Conservation (phyloP, 306 rosid species). For the Hippophae rhamnoides region DNA sequence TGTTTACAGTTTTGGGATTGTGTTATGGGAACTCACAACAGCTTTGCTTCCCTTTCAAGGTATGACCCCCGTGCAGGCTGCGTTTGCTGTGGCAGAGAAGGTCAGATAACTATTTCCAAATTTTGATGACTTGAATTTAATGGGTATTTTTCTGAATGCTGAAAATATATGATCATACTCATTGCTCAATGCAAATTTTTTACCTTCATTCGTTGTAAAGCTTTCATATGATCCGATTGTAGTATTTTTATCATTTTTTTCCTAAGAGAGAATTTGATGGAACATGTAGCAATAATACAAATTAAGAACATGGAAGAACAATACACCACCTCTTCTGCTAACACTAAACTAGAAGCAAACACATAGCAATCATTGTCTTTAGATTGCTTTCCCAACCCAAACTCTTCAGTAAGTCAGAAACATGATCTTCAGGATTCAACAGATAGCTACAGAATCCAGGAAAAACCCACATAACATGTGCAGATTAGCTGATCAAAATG, state of each 20-base stretch:
- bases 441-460: background rate
- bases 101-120: conserved; percentile 27
- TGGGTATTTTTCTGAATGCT: conserved; percentile 2
- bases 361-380: too few species aligned
- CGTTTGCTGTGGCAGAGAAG: conserved; percentile 97
- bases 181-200: background rate
- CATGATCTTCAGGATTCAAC: background rate
- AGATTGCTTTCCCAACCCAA: too few species aligned
- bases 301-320: too few species aligned
- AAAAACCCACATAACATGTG: background rate
- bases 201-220: background rate
- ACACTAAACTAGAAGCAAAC: too few species aligned
- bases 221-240: background rate
- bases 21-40: conserved; percentile 94
- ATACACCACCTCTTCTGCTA: too few species aligned
- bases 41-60: conserved; percentile 93
- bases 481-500: background rate
- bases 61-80: conserved; percentile 98
- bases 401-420: background rate
- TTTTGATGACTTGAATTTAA: background rate
- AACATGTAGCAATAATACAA: too few species aligned
- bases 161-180: background rate
- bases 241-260: too few species aligned
- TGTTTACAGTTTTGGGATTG: conserved; percentile 92
- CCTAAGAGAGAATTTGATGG: too few species aligned